Conservation (phyloP, 2,329 filamentous ascomycete species). For the Aspergillus alliaceus region DNA sequence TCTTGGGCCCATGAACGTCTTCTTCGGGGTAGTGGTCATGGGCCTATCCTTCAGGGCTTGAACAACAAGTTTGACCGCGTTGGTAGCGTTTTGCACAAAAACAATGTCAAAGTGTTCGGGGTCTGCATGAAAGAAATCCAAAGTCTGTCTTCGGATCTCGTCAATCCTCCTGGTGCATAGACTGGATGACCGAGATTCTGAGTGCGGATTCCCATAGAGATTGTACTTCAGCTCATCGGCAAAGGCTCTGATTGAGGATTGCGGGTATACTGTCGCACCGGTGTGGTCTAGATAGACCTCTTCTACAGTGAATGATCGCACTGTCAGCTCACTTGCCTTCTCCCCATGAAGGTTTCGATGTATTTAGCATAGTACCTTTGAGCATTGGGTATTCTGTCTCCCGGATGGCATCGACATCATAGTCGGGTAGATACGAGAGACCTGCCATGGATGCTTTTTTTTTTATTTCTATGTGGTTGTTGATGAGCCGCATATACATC, state of each 20-base stretch:
- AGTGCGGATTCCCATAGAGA: conserved; percentile 16
- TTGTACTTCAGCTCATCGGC: conserved; percentile 8
- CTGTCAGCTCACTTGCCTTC: background rate
- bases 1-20: conserved; percentile 1
- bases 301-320: background rate
- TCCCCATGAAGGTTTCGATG: background rate
- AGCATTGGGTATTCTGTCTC: conserved; percentile 7
- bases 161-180: conserved; percentile 11
- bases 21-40: conserved; percentile 1
- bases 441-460: too few relatives aligned
- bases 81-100: conserved; percentile 15
- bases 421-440: background rate
- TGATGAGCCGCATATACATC: too few relatives aligned
- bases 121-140: conserved; percentile 12
- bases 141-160: conserved; percentile 6
- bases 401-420: conserved; percentile 2
- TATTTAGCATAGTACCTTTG: background rate
- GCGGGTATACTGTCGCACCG: conserved; percentile 12
- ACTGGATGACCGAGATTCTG: conserved; percentile 13
- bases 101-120: conserved; percentile 16
- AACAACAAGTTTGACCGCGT: conserved; percentile 13
- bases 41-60: conserved; percentile 4
- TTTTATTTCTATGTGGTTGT: background rate
- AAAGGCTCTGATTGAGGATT: conserved; percentile 10
- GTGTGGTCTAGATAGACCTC: conserved; percentile 16